Conservation (phyloP, 2,329 filamentous ascomycete species). For the Ceratocystis colombiana region DNA sequence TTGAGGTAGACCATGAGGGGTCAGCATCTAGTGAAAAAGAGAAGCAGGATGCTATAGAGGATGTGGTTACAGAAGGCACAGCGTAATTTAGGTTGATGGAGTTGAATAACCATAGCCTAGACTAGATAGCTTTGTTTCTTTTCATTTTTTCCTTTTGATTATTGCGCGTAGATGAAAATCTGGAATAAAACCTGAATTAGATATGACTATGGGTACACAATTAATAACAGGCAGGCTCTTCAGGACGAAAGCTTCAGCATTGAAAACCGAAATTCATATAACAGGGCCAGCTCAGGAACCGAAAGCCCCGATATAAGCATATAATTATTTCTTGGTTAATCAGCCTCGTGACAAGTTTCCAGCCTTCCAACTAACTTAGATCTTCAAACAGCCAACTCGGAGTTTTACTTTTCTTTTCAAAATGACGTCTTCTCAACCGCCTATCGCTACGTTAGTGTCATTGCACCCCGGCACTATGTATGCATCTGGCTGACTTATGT, state of each 20-base stretch:
- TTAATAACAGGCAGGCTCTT: not conserved
- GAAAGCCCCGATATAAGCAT: not conserved
- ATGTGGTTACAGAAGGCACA: not conserved
- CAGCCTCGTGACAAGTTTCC: not conserved
- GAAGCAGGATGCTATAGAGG: not conserved
- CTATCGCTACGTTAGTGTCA: slow-evolving; percentile 63
- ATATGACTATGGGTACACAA: not conserved
- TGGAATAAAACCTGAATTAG: not conserved
- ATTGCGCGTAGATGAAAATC: too few relatives aligned
- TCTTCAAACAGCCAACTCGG: not conserved
- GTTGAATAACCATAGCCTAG: not conserved
- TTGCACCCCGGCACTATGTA: slow-evolving; percentile 56
- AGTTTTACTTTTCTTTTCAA: slow-evolving; percentile 18
- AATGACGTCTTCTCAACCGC: slow-evolving; percentile 38
- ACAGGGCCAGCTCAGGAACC: not conserved
- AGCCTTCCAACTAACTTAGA: slow-evolving; percentile 12
- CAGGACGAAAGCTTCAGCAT: not conserved
- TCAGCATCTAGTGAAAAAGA: not conserved
- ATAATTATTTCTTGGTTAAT: not conserved
- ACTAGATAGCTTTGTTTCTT: not conserved
- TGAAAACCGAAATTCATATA: not conserved
- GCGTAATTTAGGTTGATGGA: not conserved
- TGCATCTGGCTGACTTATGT: slow-evolving; percentile 33
- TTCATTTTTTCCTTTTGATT: not conserved
- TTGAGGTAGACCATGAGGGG: slow-evolving; percentile 37